Percentiles rank a stretch among this genome's conserved stretches.
Conservation (phyloP, 106 monocot species). For the Xerophyta viscosa region DNA sequence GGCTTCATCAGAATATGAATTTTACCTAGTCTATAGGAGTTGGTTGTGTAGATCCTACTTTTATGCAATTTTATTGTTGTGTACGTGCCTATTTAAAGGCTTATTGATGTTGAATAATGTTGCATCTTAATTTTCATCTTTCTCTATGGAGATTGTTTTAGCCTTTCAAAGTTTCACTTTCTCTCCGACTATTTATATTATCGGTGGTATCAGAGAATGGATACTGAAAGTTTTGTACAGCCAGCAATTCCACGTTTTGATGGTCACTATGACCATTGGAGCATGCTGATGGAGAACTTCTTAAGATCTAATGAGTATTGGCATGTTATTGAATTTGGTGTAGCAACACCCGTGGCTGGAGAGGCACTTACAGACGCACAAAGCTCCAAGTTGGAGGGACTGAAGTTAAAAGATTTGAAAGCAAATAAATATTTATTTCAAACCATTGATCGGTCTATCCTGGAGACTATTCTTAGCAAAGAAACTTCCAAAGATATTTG, state of each 20-base stretch:
- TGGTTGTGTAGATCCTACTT: neutral
- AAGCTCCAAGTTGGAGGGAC: neutral
- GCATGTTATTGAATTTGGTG: neutral
- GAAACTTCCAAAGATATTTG: conserved; percentile 24
- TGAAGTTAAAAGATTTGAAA: conserved; percentile 9
- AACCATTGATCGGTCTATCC: neutral
- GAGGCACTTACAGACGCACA: conserved; percentile 1
- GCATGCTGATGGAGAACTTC: conserved; percentile 16
- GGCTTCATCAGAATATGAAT: too few relatives aligned
- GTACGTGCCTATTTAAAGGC: neutral
- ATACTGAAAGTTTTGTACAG: neutral
- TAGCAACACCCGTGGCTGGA: neutral
- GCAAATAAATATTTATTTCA: conserved; percentile 9
- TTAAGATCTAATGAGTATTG: conserved; percentile 13
- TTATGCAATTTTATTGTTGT: neutral
- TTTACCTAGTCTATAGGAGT: neutral
- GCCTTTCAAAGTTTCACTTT: too few relatives aligned
- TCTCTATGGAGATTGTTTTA: too few relatives aligned
- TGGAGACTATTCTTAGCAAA: conserved; percentile 17
- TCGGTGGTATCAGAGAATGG: conserved; percentile 1
- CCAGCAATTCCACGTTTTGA: conserved; percentile 4
- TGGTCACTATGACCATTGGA: conserved; percentile 10
- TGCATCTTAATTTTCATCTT: neutral
- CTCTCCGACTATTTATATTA: neutral
- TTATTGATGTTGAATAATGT: neutral